phyloP scores from a whole-genome alignment of 441 rosid genomes.

The Bruguiera hainesii region DNA sequence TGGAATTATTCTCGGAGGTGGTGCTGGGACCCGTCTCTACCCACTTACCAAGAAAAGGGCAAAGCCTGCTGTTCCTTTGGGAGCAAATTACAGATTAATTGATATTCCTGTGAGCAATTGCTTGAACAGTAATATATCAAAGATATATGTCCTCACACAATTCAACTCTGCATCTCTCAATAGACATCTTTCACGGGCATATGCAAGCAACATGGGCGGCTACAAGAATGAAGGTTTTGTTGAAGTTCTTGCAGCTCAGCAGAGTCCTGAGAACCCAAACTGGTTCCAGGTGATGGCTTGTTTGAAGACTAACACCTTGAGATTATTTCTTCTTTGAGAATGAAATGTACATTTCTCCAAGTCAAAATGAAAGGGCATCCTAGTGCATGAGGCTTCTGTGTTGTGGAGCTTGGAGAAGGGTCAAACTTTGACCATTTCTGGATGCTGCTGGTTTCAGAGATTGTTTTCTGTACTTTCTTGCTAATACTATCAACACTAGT shows the following conservation, averaged over 20 bases:
- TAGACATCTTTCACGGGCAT: constrained; percentile 88
- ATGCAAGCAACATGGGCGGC: constrained; percentile 95
- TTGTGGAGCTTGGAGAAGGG: too few species aligned
- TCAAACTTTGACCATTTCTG: too few species aligned
- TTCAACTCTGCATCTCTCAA: constrained; percentile 94
- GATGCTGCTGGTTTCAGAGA: too few species aligned
- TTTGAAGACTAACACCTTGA: too few species aligned
- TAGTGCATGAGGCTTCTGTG: too few species aligned
- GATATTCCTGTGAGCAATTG: constrained; percentile 97
- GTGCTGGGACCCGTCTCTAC: constrained; percentile 92
- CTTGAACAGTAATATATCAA: constrained; percentile 82
- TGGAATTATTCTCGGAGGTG: constrained; percentile 93
- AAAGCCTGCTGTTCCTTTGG: constrained; percentile 89
- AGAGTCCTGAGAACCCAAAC: constrained; percentile 95
- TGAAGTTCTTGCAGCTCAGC: constrained; percentile 97
- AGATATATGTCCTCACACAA: constrained; percentile 91
- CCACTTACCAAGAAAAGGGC: constrained; percentile 96
- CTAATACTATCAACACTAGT: too few species aligned
- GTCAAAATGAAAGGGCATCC: too few species aligned
- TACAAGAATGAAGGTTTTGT: constrained; percentile 96
- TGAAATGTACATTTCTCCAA: too few species aligned
- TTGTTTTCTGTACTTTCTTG: too few species aligned
- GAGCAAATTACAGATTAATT: constrained; percentile 89
- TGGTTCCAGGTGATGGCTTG: constrained; percentile 75
- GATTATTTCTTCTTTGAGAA: not conserved